Evolutionary conservation across 164 flowering plant genomes (phyloP).

Genomic region (Liquidambar formosana): DNA sequence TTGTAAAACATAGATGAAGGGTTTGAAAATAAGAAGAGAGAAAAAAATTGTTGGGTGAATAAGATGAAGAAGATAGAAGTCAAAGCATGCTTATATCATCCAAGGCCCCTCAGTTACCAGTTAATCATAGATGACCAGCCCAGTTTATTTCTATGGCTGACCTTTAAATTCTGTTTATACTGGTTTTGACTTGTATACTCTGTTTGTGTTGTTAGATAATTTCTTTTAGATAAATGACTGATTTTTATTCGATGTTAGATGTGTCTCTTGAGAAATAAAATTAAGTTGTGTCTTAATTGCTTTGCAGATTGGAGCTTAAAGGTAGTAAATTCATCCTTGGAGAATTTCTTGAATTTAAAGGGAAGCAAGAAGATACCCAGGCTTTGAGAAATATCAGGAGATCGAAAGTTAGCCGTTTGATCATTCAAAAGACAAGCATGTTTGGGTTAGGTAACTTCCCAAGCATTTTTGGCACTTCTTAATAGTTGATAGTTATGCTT

Average conservation of each 20-base stretch:
- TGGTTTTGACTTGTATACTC: too few relatives aligned
- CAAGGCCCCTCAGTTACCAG: background rate
- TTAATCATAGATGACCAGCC: too few relatives aligned
- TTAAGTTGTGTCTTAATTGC: constrained; percentile 1
- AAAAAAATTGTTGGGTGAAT: background rate
- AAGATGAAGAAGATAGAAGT: background rate
- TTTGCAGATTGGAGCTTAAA: constrained; percentile 81
- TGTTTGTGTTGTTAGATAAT: background rate
- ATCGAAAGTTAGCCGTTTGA: constrained; percentile 70
- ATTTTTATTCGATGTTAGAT: background rate
- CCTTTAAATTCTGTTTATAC: too few relatives aligned
- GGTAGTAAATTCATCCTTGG: constrained; percentile 69
- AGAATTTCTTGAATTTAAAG: constrained; percentile 86
- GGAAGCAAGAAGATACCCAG: constrained; percentile 69
- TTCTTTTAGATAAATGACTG: background rate
- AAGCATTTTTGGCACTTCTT: background rate
- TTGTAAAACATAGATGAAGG: background rate
- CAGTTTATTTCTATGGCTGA: too few relatives aligned
- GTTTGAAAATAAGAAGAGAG: background rate
- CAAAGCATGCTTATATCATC: background rate
- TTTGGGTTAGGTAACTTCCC: constrained; percentile 66
- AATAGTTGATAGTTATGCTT: background rate
- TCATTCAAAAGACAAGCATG: constrained; percentile 77
- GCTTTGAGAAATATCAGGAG: constrained; percentile 66
- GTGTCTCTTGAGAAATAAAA: background rate